Conservation (phyloP, 2,329 filamentous ascomycete genomes). For the Sarocladium brachiariae region DNA sequence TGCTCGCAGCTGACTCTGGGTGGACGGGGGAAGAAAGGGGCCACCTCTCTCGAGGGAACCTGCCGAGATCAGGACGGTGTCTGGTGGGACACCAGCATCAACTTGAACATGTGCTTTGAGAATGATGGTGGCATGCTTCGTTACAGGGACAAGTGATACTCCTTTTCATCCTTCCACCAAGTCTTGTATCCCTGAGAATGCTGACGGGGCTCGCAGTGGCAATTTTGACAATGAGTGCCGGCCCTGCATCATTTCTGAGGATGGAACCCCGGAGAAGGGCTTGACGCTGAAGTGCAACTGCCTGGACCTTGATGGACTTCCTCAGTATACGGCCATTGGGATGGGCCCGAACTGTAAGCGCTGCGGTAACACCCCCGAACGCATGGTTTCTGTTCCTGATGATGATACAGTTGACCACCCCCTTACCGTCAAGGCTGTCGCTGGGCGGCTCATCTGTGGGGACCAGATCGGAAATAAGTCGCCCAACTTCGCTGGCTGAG, state of each 20-base stretch:
- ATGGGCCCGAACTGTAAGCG: slow-evolving; percentile 14
- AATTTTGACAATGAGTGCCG: slow-evolving; percentile 18
- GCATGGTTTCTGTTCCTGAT: neutral
- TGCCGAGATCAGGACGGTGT: slow-evolving; percentile 15
- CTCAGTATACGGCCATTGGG: slow-evolving; percentile 13
- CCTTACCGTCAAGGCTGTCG: slow-evolving; percentile 12
- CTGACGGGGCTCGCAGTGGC: slow-evolving; percentile 11
- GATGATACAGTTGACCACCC: slow-evolving; percentile 11
- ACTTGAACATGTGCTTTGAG: slow-evolving; percentile 19
- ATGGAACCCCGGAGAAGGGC: neutral
- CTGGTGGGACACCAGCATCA: slow-evolving; percentile 20
- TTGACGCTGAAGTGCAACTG: slow-evolving; percentile 18
- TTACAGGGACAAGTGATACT: slow-evolving; percentile 15
- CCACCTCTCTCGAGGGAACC: slow-evolving; percentile 16
- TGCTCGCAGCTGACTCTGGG: slow-evolving; percentile 18
- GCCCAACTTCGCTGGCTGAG: neutral
- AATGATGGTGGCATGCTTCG: slow-evolving; percentile 15
- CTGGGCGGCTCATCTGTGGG: slow-evolving; percentile 17
- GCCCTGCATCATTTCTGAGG: slow-evolving; percentile 15
- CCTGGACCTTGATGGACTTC: slow-evolving; percentile 6
- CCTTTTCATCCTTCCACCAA: neutral
- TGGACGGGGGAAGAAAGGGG: slow-evolving; percentile 15
- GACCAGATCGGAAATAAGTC: slow-evolving; percentile 14
- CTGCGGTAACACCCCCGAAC: too few species aligned
- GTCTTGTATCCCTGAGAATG: neutral